Conservation (phyloP, 352 stramenopile species). For the Plasmopara halstedii region DNA sequence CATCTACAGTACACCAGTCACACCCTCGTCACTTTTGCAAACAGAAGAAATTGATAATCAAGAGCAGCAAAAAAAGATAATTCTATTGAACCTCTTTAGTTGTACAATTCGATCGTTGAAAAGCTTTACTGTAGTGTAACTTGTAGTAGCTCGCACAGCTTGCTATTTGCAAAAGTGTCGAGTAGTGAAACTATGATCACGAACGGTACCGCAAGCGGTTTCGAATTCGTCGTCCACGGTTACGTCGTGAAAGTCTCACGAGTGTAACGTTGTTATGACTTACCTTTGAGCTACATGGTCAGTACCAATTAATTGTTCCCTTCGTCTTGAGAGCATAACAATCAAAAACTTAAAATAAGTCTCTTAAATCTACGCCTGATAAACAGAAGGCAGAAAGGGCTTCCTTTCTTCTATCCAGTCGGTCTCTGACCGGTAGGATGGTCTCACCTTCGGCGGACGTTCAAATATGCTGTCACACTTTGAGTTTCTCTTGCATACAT, state of each 20-base stretch:
- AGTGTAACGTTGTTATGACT: neutral
- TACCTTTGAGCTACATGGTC: neutral
- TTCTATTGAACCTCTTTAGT: too few species aligned
- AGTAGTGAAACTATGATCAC: too few species aligned
- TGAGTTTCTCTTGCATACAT: constrained; percentile 1
- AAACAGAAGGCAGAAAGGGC: neutral
- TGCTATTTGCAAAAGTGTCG: too few species aligned
- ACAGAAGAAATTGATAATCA: too few species aligned
- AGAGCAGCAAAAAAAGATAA: too few species aligned
- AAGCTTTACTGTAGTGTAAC: too few species aligned
- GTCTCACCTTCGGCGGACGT: constrained; percentile 11
- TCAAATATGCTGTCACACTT: constrained; percentile 20
- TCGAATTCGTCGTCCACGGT: neutral
- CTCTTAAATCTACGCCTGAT: neutral
- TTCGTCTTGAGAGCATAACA: too few species aligned
- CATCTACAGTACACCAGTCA: too few species aligned
- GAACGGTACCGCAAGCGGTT: neutral
- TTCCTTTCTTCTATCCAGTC: constrained; percentile 15
- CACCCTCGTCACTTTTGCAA: too few species aligned
- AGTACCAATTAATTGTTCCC: too few species aligned
- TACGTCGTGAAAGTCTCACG: neutral
- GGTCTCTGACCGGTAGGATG: constrained; percentile 10
- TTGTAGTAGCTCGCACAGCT: too few species aligned
- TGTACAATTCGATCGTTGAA: too few species aligned
- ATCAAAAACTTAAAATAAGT: neutral